phyloP scores from a whole-genome alignment of 305 asterid genomes.

The Solanum hybrid region DNA sequence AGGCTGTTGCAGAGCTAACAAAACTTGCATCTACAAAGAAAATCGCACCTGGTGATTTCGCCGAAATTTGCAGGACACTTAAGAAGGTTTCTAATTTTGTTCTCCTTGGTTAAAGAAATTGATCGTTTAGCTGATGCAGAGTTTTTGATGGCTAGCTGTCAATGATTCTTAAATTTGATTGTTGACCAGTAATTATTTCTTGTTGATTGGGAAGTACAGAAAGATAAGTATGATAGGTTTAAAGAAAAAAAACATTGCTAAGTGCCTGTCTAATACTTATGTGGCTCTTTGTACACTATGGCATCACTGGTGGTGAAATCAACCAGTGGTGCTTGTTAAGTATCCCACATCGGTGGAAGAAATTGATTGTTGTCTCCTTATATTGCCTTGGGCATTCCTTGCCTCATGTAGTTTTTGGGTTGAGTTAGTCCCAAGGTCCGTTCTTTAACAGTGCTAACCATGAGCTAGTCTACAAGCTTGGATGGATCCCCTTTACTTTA shows the following conservation, averaged over 20 bases:
- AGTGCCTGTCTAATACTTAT: neutral
- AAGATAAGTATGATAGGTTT: neutral
- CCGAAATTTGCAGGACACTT: slow-evolving; percentile 88
- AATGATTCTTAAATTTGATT: neutral
- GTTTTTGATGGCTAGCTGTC: neutral
- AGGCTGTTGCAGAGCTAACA: slow-evolving; percentile 91
- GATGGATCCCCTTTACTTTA: neutral
- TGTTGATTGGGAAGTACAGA: neutral
- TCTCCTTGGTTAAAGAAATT: neutral
- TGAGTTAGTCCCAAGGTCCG: neutral
- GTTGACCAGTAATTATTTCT: neutral
- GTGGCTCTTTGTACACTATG: neutral
- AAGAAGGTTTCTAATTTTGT: slow-evolving; percentile 50
- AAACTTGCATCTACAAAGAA: slow-evolving; percentile 93
- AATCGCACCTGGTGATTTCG: slow-evolving; percentile 94
- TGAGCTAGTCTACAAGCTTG: neutral
- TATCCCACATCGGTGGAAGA: neutral
- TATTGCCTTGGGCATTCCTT: neutral
- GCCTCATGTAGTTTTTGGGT: neutral
- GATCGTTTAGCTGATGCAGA: neutral
- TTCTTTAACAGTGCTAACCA: neutral
- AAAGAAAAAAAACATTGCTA: neutral
- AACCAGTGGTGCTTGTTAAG: neutral
- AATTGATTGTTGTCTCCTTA: neutral
- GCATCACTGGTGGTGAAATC: neutral